Evolutionary conservation across 768 basidiomycete species (phyloP), one percentile per base, ranked within the genome.

Genomic region (Serendipita indica): DNA sequence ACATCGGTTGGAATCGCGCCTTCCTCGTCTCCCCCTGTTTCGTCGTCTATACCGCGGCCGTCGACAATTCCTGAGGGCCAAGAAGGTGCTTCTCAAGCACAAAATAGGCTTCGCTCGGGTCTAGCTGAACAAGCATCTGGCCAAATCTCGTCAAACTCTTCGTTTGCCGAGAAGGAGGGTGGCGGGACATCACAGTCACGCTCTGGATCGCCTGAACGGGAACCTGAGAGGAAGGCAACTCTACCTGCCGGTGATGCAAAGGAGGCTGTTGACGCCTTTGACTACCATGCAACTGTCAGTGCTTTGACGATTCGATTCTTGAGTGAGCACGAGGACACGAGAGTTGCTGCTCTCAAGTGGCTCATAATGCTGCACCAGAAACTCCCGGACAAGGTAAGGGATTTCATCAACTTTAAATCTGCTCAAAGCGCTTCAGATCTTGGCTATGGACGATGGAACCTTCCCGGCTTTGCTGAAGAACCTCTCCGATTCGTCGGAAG

Each of bases 351-450:
- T 2, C 69, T 99, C 64, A 93, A 94, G 71, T 99, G 96, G 96
- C 74, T 99, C 35, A 83, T 96, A 59, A 99, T 99, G 96, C 72
- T 99, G 57, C 96, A 99, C 71, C 88, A 93, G 68, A 97, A 98
- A 67, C 91, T 92, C 12, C 96, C 96, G 0, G 89, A 85, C 72
- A 94, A 94, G 81, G 92, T 86, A 61, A 45, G 66, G 57, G 10
- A 39, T 57, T 33, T 3, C 18, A 33, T 33, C 64, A 37, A 54
- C 18, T 37, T 25, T 30, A 28, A 4, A 35, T 45, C 52, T 0
- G 3, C 45, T 57, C 33, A 33, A 4, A 30, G 43, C 33, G 3
- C 1, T 30, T 16, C 54, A 97, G 93, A 94, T 96, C 62, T 73
- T 98, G 41, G 86, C 90, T 0, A 86, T 94, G 81, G 90, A 97